Evolutionary conservation across 495 filamentous ascomycete genomes (phyloP).

Genomic region (Xylaria flabelliformis): DNA sequence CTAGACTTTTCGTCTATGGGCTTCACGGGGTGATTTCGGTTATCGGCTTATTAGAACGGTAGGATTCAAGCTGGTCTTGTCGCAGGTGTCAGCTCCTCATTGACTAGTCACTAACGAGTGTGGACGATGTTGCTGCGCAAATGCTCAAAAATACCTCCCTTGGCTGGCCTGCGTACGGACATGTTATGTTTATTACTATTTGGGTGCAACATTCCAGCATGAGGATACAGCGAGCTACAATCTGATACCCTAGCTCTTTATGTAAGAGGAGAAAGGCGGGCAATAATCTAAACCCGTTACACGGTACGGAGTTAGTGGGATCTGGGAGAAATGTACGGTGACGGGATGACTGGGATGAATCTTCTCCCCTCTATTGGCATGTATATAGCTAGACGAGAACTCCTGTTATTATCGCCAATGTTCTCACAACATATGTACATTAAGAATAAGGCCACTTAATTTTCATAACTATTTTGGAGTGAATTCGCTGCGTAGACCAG

Average conservation of each 20-base stretch:
- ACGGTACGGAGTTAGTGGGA: background rate
- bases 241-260: constrained; percentile 5
- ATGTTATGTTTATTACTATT: background rate
- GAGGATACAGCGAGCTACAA: background rate
- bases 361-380: constrained; percentile 13
- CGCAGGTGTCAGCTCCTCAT: background rate
- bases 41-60: background rate
- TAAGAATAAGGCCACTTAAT: constrained; percentile 4
- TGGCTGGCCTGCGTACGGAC: background rate
- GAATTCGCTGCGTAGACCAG: background rate
- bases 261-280: background rate
- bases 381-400: background rate
- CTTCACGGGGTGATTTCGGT: background rate
- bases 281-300: background rate
- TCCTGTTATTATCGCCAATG: background rate
- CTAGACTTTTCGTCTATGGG: constrained; percentile 18
- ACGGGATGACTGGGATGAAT: background rate
- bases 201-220: background rate
- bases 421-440: background rate
- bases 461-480: background rate
- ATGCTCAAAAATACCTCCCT: background rate
- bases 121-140: background rate
- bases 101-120: background rate
- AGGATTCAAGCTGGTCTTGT: constrained; percentile 1
- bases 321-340: background rate